These are phyloP conservation scores for Spathaspora hagerdaliae DNA, from an alignment of 805 yeast genomes.

Conservation along the genomic window DNA sequence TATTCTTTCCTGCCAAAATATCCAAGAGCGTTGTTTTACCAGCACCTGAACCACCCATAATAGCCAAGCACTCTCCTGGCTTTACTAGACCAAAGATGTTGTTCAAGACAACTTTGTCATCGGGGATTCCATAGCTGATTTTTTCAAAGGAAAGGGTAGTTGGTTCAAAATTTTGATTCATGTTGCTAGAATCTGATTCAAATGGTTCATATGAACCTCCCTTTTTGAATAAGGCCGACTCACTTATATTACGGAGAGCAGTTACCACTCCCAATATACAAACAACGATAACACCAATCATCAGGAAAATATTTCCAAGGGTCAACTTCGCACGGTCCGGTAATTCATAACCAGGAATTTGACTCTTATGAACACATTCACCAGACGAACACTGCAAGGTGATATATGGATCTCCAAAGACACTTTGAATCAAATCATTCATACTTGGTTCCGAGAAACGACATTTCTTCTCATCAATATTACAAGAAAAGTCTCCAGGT, in stretches of 20 bases:
- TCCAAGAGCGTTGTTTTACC: slow-evolving; percentile 94
- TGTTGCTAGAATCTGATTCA: slow-evolving; percentile 30
- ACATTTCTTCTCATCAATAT: slow-evolving; percentile 58
- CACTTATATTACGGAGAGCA: slow-evolving; percentile 46
- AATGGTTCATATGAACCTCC: slow-evolving; percentile 23
- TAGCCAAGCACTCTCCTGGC: slow-evolving; percentile 89
- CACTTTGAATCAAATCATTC: slow-evolving; percentile 85
- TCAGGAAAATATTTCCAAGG: slow-evolving; percentile 42
- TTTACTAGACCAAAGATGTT: slow-evolving; percentile 70
- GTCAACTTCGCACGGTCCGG: slow-evolving; percentile 53
- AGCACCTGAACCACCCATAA: slow-evolving; percentile 99
- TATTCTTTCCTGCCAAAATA: slow-evolving; percentile 83
- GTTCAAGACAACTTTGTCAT: slow-evolving; percentile 52
- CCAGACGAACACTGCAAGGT: slow-evolving; percentile 78
- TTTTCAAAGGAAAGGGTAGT: slow-evolving; percentile 74
- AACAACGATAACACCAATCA: slow-evolving; percentile 38
- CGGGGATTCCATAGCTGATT: slow-evolving; percentile 52
- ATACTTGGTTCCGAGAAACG: slow-evolving; percentile 90
- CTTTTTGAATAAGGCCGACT: slow-evolving; percentile 56
- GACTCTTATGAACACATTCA: slow-evolving; percentile 89
- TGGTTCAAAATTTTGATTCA: slow-evolving; percentile 56
- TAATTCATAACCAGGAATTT: slow-evolving; percentile 81
- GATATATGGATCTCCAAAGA: slow-evolving; percentile 93
- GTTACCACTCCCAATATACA: slow-evolving; percentile 40
- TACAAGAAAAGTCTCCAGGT: slow-evolving; percentile 90